These are phyloP conservation scores for Euphrasia arctica DNA, from an alignment of 305 asterid genomes.

Conservation along the genomic window DNA sequence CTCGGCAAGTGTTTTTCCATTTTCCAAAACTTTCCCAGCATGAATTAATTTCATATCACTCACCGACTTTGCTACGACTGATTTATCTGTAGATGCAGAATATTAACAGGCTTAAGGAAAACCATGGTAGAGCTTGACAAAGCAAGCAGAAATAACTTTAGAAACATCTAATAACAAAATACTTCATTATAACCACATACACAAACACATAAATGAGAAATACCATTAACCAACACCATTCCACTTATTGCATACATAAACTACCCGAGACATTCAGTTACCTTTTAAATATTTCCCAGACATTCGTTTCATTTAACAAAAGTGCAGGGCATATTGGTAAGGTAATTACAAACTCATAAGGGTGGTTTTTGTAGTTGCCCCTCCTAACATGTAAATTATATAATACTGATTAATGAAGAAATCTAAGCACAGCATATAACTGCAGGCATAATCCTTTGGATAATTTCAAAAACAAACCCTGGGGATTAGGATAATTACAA, in stretches of 20 bases:
- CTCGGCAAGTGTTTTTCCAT: constrained; percentile 51
- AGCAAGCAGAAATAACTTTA: constrained; percentile 4
- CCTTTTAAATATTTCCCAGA: not conserved
- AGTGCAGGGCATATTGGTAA: not conserved
- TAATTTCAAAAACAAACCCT: not conserved
- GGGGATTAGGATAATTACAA: not conserved
- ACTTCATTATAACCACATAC: not conserved
- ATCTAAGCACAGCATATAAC: not conserved
- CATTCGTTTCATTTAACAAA: not conserved
- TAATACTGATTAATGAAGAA: not conserved
- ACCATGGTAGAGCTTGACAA: constrained; percentile 11
- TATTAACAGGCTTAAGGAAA: constrained; percentile 9
- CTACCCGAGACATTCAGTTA: not conserved
- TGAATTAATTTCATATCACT: constrained; percentile 52
- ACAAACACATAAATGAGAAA: constrained; percentile 1
- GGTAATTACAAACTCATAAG: not conserved
- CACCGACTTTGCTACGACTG: constrained; percentile 46
- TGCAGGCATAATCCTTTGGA: not conserved
- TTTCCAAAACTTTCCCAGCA: constrained; percentile 48
- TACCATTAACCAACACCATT: not conserved
- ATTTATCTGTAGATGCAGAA: constrained; percentile 36
- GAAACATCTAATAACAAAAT: not conserved
- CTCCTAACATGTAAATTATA: not conserved
- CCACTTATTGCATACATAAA: not conserved
- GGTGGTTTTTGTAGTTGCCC: not conserved